Percentiles rank a stretch among this genome's conserved stretches.
Evolutionary conservation across 2,329 filamentous ascomycete species (phyloP).

Genomic region (Botrytis paeoniae): DNA sequence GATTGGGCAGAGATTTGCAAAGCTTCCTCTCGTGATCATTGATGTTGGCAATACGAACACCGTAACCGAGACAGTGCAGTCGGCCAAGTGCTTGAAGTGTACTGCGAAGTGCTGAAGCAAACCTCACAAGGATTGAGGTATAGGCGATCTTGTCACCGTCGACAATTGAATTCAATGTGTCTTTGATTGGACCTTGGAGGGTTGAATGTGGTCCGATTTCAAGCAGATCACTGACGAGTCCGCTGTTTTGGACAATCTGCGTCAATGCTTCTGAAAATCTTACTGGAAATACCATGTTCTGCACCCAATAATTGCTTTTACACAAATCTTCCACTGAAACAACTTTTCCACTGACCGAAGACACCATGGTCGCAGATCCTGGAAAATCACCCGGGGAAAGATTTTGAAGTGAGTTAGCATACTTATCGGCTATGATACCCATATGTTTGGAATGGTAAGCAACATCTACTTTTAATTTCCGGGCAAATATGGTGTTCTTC

Average conservation of each 20-base stretch:
- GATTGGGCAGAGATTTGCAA: conserved; percentile 38
- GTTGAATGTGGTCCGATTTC: conserved; percentile 23
- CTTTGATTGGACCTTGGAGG: conserved; percentile 14
- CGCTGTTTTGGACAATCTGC: not conserved
- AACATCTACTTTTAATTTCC: not conserved
- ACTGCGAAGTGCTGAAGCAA: not conserved
- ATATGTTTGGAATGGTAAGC: conserved; percentile 11
- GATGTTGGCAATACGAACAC: not conserved
- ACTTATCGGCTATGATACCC: not conserved
- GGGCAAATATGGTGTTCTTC: not conserved
- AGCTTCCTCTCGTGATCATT: not conserved
- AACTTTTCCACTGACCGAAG: not conserved
- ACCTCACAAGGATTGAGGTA: not conserved
- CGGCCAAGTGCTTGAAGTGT: not conserved
- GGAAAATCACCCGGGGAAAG: not conserved
- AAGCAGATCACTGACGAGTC: not conserved
- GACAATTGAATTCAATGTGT: not conserved
- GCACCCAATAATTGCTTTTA: not conserved
- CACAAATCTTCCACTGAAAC: not conserved
- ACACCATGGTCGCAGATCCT: not conserved
- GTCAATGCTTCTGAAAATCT: not conserved
- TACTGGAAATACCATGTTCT: not conserved
- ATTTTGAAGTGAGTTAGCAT: not conserved
- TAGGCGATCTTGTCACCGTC: not conserved
- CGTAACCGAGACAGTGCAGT: not conserved